These are phyloP conservation scores for Salix suchowensis DNA, from an alignment of 345 rosid genomes.

Conservation along the genomic window DNA sequence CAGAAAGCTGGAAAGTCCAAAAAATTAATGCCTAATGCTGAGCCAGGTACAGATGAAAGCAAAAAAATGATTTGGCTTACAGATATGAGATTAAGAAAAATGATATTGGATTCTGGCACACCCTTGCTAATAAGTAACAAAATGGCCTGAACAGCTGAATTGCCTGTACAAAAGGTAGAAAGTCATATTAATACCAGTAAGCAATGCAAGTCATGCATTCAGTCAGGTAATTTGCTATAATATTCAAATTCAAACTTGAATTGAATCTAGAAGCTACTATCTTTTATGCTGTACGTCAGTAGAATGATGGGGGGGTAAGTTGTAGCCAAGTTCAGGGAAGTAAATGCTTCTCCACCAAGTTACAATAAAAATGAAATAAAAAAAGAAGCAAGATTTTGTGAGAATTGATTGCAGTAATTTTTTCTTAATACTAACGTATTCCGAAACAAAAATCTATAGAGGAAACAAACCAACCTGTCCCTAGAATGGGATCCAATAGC, in stretches of 20 bases:
- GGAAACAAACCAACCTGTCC: slow-evolving; percentile 63
- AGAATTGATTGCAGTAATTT: too few relatives aligned
- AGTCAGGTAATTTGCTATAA: not conserved
- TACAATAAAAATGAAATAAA: not conserved
- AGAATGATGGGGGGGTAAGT: too few relatives aligned
- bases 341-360: not conserved
- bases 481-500: slow-evolving; percentile 90
- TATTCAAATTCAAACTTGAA: not conserved
- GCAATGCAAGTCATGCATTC: not conserved
- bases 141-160: slow-evolving; percentile 94
- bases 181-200: slow-evolving; percentile 20
- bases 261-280: not conserved
- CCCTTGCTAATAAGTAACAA: slow-evolving; percentile 79
- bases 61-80: slow-evolving; percentile 40
- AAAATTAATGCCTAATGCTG: not conserved
- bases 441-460: not conserved
- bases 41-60: not conserved
- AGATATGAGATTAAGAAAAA: slow-evolving; percentile 91
- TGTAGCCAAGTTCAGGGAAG: not conserved
- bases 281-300: too few relatives aligned
- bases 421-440: not conserved
- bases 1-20: slow-evolving; percentile 18
- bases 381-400: not conserved
- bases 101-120: slow-evolving; percentile 84
- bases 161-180: slow-evolving; percentile 46